Evolutionary conservation across 2,329 filamentous ascomycete genomes (phyloP).

Genomic region (Curvularia sp.): DNA sequence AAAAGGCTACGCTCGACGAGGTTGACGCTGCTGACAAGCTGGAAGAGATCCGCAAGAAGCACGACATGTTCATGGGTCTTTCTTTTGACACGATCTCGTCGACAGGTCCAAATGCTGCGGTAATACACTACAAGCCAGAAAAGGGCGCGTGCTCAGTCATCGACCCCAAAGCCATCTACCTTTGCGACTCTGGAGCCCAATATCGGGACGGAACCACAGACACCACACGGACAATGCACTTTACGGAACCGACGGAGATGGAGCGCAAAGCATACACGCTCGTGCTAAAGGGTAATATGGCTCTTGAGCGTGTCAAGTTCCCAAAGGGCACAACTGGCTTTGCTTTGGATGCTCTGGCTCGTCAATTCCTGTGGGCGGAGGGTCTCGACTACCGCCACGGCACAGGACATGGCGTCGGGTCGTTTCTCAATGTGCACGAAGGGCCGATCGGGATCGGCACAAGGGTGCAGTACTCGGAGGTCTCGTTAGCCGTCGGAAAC

Average conservation of each 20-base stretch:
- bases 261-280: constrained; percentile 92
- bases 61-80: constrained; percentile 81
- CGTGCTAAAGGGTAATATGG: constrained; percentile 93
- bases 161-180: constrained; percentile 84
- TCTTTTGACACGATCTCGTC: constrained; percentile 97
- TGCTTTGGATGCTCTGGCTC: constrained; percentile 84
- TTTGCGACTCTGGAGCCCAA: constrained; percentile 97
- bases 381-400: constrained; percentile 96
- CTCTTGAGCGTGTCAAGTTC: constrained; percentile 83
- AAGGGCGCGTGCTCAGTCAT: constrained; percentile 80
- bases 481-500: constrained; percentile 87
- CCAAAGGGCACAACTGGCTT: constrained; percentile 96
- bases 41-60: constrained; percentile 73
- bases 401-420: constrained; percentile 94
- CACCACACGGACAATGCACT: constrained; percentile 91
- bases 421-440: constrained; percentile 95
- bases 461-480: constrained; percentile 87
- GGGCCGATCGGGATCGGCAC: constrained; percentile 96
- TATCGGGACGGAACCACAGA: constrained; percentile 96
- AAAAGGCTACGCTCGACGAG: constrained; percentile 80
- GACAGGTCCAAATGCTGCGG: constrained; percentile 87
- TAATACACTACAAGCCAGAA: constrained; percentile 94
- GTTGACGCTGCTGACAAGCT: constrained; percentile 92
- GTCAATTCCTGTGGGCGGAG: constrained; percentile 91
- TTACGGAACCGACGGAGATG: constrained; percentile 80